Conservation (phyloP, 1,284 basidiomycete species). For the Ganoderma leucocontextum region DNA sequence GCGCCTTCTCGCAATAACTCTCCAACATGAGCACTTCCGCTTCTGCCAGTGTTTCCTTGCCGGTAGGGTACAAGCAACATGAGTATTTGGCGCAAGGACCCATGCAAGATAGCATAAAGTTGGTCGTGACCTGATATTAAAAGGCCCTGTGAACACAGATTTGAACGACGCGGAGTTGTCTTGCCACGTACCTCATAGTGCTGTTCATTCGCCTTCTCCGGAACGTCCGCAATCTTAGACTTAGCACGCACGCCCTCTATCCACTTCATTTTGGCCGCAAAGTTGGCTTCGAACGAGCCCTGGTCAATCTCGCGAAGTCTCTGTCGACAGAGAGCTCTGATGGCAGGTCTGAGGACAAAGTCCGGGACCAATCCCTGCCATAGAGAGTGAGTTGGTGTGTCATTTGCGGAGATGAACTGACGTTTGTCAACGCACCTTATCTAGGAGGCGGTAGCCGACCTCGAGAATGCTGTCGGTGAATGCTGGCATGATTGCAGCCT, state of each 20-base stretch:
- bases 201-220: slow-evolving; percentile 81
- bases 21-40: slow-evolving; percentile 78
- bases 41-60: slow-evolving; percentile 69
- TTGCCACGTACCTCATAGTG: slow-evolving; percentile 71
- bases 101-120: slow-evolving; percentile 72
- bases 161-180: neutral
- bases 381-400: neutral
- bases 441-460: slow-evolving; percentile 40
- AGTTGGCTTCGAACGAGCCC: slow-evolving; percentile 69
- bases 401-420: neutral
- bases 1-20: slow-evolving; percentile 75
- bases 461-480: slow-evolving; percentile 28
- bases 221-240: slow-evolving; percentile 68
- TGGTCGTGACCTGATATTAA: slow-evolving; percentile 63
- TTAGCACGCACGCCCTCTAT: slow-evolving; percentile 61
- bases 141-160: neutral
- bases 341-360: slow-evolving; percentile 64
- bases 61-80: slow-evolving; percentile 76
- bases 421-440: slow-evolving; percentile 34
- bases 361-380: slow-evolving; percentile 68
- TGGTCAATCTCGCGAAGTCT: slow-evolving; percentile 69
- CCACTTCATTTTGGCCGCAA: slow-evolving; percentile 73
- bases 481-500: slow-evolving; percentile 16
- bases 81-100: slow-evolving; percentile 76
- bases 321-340: slow-evolving; percentile 66